Evolutionary conservation across 1,139 yeast species (phyloP).

Genomic region (Casaregolazyma lundiana): DNA sequence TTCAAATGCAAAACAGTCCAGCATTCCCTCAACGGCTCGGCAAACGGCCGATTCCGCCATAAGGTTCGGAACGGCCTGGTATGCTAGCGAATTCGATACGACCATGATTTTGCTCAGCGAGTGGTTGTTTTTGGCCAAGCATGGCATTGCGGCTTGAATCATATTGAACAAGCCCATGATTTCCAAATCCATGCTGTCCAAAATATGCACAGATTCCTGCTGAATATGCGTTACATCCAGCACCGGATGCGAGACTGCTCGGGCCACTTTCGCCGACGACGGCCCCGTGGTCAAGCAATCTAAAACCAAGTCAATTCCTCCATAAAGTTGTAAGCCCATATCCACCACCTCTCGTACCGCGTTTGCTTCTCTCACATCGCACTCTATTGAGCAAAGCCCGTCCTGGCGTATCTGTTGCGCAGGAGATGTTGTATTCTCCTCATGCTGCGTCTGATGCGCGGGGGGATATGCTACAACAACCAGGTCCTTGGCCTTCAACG

Average conservation of each 20-base stretch:
- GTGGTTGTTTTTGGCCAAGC: constrained; percentile 7
- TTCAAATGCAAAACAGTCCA: constrained; percentile 19
- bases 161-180: constrained; percentile 14
- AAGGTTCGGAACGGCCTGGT: constrained; percentile 21
- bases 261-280: not conserved
- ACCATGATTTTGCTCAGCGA: constrained; percentile 11
- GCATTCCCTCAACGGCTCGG: constrained; percentile 24
- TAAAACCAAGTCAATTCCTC: constrained; percentile 15
- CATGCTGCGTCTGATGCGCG: not conserved
- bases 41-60: constrained; percentile 19
- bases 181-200: constrained; percentile 13
- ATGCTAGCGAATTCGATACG: constrained; percentile 16
- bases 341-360: constrained; percentile 13
- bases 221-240: constrained; percentile 11
- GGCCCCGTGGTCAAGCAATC: constrained; percentile 16
- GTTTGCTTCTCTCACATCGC: constrained; percentile 10
- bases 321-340: constrained; percentile 12
- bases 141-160: constrained; percentile 14
- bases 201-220: constrained; percentile 13
- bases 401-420: constrained; percentile 1
- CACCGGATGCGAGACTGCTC: constrained; percentile 1
- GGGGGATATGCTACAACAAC: constrained; percentile 11
- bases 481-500: not conserved
- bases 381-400: not conserved
- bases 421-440: not conserved